phyloP scores from a whole-genome alignment of 192 early-diverging fungal genomes.

The Gaertneriomyces sp. region DNA sequence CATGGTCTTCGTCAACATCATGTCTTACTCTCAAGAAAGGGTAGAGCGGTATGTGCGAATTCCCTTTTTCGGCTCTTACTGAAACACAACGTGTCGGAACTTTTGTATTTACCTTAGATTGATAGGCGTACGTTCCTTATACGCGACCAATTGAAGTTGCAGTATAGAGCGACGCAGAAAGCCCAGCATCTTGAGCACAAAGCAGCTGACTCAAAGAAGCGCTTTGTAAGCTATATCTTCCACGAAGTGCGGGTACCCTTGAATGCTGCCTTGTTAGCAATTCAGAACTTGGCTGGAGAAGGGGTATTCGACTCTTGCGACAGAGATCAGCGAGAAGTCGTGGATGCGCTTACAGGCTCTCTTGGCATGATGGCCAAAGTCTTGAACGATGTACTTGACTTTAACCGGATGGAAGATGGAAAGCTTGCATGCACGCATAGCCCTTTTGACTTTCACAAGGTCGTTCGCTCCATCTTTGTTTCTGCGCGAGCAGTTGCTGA shows the following conservation, averaged over 20 bases:
- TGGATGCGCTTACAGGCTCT: conserved; percentile 23
- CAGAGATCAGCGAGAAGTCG: conserved; percentile 25
- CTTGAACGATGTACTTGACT: conserved; percentile 28
- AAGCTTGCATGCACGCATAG: conserved; percentile 13
- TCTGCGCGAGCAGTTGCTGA: conserved; percentile 18
- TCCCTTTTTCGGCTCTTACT: neutral
- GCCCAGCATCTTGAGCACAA: conserved; percentile 30
- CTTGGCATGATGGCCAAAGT: conserved; percentile 36
- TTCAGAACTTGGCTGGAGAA: conserved; percentile 25
- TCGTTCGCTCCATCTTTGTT: conserved; percentile 19
- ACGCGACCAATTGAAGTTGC: conserved; percentile 27
- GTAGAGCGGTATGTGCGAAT: conserved; percentile 4
- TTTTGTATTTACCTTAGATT: conserved; percentile 4
- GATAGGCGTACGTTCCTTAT: conserved; percentile 23
- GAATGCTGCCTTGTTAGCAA: conserved; percentile 23
- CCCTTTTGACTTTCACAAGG: conserved; percentile 21
- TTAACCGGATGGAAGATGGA: conserved; percentile 28
- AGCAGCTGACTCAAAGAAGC: conserved; percentile 28
- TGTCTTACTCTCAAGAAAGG: conserved; percentile 22
- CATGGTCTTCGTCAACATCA: conserved; percentile 16
- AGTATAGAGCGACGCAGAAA: conserved; percentile 27
- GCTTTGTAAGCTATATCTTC: conserved; percentile 31
- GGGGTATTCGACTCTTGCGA: conserved; percentile 13
- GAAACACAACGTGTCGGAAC: neutral
- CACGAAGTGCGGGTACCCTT: conserved; percentile 31